Conservation (phyloP, 176 grass and related monocot genomes). For the Eleusine coracana region DNA sequence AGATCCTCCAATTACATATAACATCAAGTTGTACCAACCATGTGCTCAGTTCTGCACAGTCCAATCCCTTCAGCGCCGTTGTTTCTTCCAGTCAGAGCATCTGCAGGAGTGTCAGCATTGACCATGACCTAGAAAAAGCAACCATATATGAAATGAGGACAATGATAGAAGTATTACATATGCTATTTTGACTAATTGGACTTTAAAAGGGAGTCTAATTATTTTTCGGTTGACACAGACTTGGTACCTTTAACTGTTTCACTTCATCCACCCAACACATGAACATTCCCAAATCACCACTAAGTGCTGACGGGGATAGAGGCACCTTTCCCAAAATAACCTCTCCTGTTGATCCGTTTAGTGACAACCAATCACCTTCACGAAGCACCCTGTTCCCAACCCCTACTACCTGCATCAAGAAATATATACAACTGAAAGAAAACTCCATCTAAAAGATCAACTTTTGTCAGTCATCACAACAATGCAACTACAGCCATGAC, state of each 20-base stretch:
- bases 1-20: background rate
- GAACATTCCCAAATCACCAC: constrained; percentile 73
- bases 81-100: constrained; percentile 78
- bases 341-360: constrained; percentile 94
- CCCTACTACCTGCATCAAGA: constrained; percentile 50
- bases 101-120: constrained; percentile 92
- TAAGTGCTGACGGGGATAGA: constrained; percentile 70
- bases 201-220: background rate
- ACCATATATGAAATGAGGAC: constrained; percentile 19
- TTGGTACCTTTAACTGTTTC: constrained; percentile 75
- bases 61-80: constrained; percentile 96
- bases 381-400: constrained; percentile 63
- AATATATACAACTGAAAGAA: constrained; percentile 26
- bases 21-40: constrained; percentile 51
- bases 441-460: background rate
- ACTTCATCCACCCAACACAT: constrained; percentile 90
- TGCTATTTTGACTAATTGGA: background rate
- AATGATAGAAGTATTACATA: background rate
- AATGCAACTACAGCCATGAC: background rate
- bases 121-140: constrained; percentile 75
- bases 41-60: constrained; percentile 91
- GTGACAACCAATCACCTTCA: constrained; percentile 90
- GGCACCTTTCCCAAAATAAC: constrained; percentile 85
- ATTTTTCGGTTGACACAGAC: background rate
- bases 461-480: background rate